Conservation (phyloP, 2,329 filamentous ascomycete species). For the Aspergillus hortae region DNA sequence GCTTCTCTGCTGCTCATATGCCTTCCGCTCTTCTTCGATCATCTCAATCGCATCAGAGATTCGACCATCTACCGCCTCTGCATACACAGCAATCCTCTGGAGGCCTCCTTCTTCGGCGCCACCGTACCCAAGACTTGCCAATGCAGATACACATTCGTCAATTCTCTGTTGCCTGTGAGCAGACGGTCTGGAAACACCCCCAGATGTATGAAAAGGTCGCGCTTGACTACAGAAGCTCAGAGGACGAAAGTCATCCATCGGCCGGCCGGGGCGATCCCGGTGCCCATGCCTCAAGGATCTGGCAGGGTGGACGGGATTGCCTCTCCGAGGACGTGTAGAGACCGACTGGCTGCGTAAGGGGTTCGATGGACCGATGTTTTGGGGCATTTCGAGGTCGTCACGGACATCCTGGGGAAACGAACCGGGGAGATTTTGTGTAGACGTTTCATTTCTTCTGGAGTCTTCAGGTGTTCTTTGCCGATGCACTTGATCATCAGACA, state of each 20-base stretch:
- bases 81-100: slow-evolving; percentile 42
- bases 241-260: slow-evolving; percentile 23
- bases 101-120: slow-evolving; percentile 30
- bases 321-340: no score
- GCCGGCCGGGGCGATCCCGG: slow-evolving; percentile 3
- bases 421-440: slow-evolving; percentile 4
- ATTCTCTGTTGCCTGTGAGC: slow-evolving; percentile 16
- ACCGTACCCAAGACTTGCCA: slow-evolving; percentile 42
- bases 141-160: slow-evolving; percentile 36
- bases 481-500: neutral
- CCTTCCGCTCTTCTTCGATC: slow-evolving; percentile 48
- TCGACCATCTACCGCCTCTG: slow-evolving; percentile 41
- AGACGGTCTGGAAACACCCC: neutral
- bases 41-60: slow-evolving; percentile 47
- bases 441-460: neutral
- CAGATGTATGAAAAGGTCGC: neutral
- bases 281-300: neutral
- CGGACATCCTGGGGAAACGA: slow-evolving; percentile 13
- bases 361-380: no score
- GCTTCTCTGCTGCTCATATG: slow-evolving; percentile 30
- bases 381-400: neutral
- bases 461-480: neutral
- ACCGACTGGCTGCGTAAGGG: no score
- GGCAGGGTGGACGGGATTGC: no score
- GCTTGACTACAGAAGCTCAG: slow-evolving; percentile 2